Evolutionary conservation across 257 asterid genomes (phyloP).

Genomic region (Nemophila menziesii): DNA sequence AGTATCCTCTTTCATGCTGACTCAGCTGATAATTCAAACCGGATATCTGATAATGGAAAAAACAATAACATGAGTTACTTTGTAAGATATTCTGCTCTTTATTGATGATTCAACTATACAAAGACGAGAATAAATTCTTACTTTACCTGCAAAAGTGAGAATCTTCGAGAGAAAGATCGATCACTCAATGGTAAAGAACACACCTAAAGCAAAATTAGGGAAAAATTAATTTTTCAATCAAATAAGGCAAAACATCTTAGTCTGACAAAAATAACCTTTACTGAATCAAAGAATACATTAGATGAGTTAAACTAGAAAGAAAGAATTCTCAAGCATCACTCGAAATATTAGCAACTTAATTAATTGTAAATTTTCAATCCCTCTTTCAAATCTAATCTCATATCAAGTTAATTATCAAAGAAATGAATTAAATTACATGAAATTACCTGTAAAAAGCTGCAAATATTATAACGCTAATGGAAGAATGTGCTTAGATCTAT

Average conservation of each 20-base stretch:
- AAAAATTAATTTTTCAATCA: too few relatives aligned
- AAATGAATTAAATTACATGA: too few relatives aligned
- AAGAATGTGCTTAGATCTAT: too few relatives aligned
- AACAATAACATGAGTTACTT: too few relatives aligned
- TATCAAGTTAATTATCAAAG: neutral
- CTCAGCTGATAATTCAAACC: neutral
- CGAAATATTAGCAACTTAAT: neutral
- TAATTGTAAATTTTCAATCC: neutral
- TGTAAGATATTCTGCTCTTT: too few relatives aligned
- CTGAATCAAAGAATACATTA: too few relatives aligned
- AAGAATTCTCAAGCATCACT: neutral
- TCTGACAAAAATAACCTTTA: neutral
- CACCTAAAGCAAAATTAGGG: neutral
- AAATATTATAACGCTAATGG: too few relatives aligned
- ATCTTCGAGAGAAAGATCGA: neutral
- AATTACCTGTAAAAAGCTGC: too few relatives aligned
- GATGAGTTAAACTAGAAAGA: neutral
- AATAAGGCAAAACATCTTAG: neutral
- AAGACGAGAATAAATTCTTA: neutral
- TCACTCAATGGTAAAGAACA: neutral
- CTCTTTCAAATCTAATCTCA: neutral
- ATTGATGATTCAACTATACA: too few relatives aligned
- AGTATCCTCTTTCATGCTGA: constrained; percentile 36
- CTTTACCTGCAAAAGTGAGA: too few relatives aligned
- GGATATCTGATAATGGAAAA: too few relatives aligned